Base-by-base conservation (phyloP, 1,284 basidiomycete species). In the Mycosarcoma mackinlayi region DNA sequence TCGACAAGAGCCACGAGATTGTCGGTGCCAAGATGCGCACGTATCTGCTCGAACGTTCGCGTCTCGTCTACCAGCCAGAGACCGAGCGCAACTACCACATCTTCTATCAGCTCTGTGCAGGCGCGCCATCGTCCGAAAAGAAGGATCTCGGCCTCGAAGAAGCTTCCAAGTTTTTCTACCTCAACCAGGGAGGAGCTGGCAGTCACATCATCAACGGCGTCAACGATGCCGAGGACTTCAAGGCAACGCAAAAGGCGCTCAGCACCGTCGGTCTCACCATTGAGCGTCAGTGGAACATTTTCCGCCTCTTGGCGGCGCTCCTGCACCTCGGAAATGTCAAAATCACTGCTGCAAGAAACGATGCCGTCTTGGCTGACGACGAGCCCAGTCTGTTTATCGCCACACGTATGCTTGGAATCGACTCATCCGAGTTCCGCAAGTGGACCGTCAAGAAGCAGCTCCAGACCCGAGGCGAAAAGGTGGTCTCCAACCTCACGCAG, bases 361-460 rank as follows among this genome's bases (percentile, higher is more conserved):
- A 98, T 76, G 90, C 94, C 1, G 85, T 88, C 18, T 87, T 99
- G 45, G 89, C 92, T 58, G 93, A 95, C 76, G 88, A 89, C 54
- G 95, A 98, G 82, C 84, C 91, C 10, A 88, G 92, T 11, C 86
- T 98, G 34, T 85, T 89, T 41, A 85, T 93, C 46, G 90, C 94
- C 14, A 93, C 93, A 3, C 88, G 90, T 10, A 91, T 98, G 83
- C 86, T 99, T 35, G 96, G 96, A 16, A 88, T 99, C 49, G 90
- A 92, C 58, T 86, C 91, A 16, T 86, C 88, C n/a, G 95, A 98
- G 49, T 98, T 98, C 87, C 97, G 93, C 85, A 97, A 93, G 83
- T 98, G 96, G 96, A 95, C 92, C 2, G 85, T 97, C 84, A 98
- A 98, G 87, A 97, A 94, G 84, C 95, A 98, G 85, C 91, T 99